phyloP scores from a whole-genome alignment of 208 protist genomes.

The Wallacemonas sp. region DNA sequence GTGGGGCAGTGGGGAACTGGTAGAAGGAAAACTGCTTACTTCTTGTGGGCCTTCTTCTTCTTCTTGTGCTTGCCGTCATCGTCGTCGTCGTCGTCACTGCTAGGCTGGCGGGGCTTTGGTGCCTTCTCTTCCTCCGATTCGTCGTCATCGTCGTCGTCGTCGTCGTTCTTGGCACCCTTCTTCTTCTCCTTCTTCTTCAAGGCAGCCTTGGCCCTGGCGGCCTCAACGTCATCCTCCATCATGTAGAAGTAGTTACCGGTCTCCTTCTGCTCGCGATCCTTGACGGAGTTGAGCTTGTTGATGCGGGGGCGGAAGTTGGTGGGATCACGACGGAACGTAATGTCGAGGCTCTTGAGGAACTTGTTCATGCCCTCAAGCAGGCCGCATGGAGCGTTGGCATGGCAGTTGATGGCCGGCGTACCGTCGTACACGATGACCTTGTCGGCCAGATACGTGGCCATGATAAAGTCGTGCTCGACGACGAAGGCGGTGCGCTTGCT shows the following conservation, averaged over 20 bases:
- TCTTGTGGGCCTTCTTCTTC: constrained; percentile 35
- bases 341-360: constrained; percentile 97
- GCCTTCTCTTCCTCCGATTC: constrained; percentile 95
- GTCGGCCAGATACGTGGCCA: constrained; percentile 99
- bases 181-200: constrained; percentile 37
- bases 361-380: constrained; percentile 96
- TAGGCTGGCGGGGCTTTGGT: constrained; percentile 16
- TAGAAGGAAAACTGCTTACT: constrained; percentile 28
- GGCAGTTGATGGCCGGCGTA: constrained; percentile 94
- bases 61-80: constrained; percentile 30
- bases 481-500: constrained; percentile 99
- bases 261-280: constrained; percentile 98
- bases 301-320: constrained; percentile 99
- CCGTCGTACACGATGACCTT: constrained; percentile 99
- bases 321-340: constrained; percentile 99
- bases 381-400: constrained; percentile 86
- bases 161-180: constrained; percentile 28
- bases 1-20: background rate
- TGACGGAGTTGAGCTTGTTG: constrained; percentile 99
- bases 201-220: constrained; percentile 29
- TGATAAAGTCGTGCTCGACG: constrained; percentile 99
- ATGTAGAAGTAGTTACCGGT: constrained; percentile 99
- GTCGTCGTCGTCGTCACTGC: constrained; percentile 23
- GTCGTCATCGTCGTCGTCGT: constrained; percentile 90
- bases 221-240: constrained; percentile 50